Conservation (phyloP, 495 filamentous ascomycete genomes). For the Amorphotheca resinae region DNA sequence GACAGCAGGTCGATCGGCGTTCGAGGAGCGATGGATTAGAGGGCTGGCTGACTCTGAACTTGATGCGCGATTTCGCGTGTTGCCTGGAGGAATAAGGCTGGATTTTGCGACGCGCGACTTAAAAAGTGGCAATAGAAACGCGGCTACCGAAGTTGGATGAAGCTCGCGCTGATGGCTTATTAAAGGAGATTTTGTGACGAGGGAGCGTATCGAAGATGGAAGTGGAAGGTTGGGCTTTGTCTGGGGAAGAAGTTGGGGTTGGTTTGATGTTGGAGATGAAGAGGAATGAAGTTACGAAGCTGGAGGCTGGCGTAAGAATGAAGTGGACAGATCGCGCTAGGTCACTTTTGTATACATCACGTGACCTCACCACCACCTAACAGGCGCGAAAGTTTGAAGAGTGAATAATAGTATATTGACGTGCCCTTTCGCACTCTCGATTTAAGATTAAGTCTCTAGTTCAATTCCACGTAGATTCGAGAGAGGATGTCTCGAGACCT, state of each 20-base stretch:
- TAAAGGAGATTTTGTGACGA: constrained; percentile 6
- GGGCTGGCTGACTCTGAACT: constrained; percentile 16
- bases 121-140: constrained; percentile 18
- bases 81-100: constrained; percentile 13
- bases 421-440: too few species aligned
- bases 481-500: too few species aligned
- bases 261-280: too few species aligned
- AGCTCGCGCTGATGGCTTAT: constrained; percentile 21
- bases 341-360: too few species aligned
- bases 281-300: too few species aligned
- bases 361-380: too few species aligned
- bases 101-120: constrained; percentile 14
- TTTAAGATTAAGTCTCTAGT: too few species aligned
- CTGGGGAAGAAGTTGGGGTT: background rate
- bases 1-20: constrained; percentile 8
- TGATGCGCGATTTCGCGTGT: constrained; percentile 9
- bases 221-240: background rate
- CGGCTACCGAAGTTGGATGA: constrained; percentile 34
- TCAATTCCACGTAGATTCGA: too few species aligned
- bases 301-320: too few species aligned
- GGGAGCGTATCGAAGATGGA: constrained; percentile 2
- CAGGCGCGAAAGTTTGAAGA: too few species aligned
- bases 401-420: too few species aligned
- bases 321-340: too few species aligned
- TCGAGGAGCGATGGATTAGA: constrained; percentile 9